Evolutionary conservation across 768 basidiomycete genomes (phyloP), one percentile per base, ranked within the genome.

Genomic region (Lactarius trivialis): DNA sequence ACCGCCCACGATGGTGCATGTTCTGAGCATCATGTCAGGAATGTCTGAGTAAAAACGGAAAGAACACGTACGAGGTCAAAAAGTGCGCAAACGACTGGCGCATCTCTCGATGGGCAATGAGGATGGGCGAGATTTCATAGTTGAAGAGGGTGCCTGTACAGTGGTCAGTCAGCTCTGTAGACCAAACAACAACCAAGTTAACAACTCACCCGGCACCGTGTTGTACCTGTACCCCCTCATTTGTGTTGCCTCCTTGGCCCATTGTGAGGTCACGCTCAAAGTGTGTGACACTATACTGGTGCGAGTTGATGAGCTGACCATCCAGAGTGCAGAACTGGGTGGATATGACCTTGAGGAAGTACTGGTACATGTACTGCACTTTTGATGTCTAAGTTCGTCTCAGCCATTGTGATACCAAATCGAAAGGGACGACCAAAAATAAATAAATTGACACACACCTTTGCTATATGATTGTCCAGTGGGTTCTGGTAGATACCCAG

Each of bases 291-390:
- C 93, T 95, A 74, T 97, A 98, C 74, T 99, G 96, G 70, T 96
- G 91, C 4, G 92, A 87, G 65, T 91, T 87, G 70, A 93, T 81
- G 83, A 76, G 72, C 68, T 87, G 81, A 33, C 85, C 89, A 63
- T 88, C 83, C 30, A 96, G 77, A n/a, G 86, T 89, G 65, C 84
- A 82, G 77, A 97, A 98, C 71, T 89, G 88, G 2, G 96, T 99
- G 7, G 93, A 93, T 43, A 99, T 96, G 50, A 99, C 96, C 75
- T 99, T 99, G 70, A 99, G 80, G 85, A 98, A 98, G 75, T 98
- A 96, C 72, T 98, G 93, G 82, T 93, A 97, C 93, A 97, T 94
- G 73, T 92, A 96, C 67, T 93, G 83, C 28, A 85, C 75, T 70
- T 89, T 89, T 67, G 74, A 77, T 0, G 93, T 93, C 88, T 91